These are phyloP conservation scores for Cercospora beticola DNA, from an alignment of 2,329 filamentous ascomycete genomes.

Conservation along the genomic window DNA sequence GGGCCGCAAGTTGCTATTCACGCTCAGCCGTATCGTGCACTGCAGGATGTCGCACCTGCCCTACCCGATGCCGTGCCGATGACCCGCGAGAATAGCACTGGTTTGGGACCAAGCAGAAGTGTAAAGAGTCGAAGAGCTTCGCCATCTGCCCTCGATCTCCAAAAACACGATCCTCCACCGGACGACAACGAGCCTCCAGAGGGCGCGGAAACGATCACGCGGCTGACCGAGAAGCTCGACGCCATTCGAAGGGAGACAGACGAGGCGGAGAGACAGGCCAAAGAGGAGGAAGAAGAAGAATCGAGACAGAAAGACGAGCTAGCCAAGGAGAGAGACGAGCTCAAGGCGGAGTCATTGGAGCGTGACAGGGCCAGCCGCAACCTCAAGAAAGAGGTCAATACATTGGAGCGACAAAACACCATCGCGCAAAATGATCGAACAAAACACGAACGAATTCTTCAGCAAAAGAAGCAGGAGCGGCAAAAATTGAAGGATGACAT, in stretches of 20 bases:
- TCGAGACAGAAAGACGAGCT: conserved; percentile 50
- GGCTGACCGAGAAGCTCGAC: conserved; percentile 80
- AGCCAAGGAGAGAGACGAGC: conserved; percentile 73
- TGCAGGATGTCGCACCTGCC: conserved; percentile 57
- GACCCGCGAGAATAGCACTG: conserved; percentile 63
- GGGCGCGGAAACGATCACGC: conserved; percentile 66
- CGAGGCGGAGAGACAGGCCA: conserved; percentile 68
- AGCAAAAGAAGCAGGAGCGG: conserved; percentile 67
- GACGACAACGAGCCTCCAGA: conserved; percentile 50
- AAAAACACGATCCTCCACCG: conserved; percentile 42
- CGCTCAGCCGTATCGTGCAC: conserved; percentile 49
- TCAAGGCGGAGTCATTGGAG: conserved; percentile 75
- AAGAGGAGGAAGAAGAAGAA: conserved; percentile 58
- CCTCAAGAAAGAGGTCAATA: conserved; percentile 75
- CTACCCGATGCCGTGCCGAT: conserved; percentile 63
- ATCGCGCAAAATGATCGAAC: conserved; percentile 74
- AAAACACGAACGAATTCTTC: conserved; percentile 71
- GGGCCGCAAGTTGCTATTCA: conserved; percentile 52
- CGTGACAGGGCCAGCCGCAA: conserved; percentile 89
- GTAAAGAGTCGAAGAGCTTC: conserved; percentile 73
- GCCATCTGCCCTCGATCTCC: conserved; percentile 46
- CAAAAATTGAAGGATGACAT: conserved; percentile 70
- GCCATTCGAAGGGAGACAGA: conserved; percentile 79
- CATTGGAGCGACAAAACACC: conserved; percentile 77
- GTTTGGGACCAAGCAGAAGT: conserved; percentile 59